Percentiles rank a stretch among this genome's conserved stretches.
Evolutionary conservation across 345 rosid species (phyloP).

Genomic region (Populus alba): DNA sequence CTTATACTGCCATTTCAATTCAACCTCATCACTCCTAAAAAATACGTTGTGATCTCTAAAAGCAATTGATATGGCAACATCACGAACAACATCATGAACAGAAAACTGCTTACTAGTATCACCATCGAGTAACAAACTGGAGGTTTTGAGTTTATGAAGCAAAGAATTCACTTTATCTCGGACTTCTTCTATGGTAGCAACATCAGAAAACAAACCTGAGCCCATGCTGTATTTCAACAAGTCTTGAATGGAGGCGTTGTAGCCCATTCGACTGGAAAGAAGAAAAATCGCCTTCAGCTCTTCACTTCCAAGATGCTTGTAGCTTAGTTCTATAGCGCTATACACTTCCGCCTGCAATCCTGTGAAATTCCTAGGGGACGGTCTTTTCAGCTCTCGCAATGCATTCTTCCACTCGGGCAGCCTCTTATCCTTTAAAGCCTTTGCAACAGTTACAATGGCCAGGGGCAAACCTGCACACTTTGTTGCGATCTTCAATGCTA

Average conservation of each 20-base stretch:
- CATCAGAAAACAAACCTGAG: constrained; percentile 14
- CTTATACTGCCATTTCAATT: background rate
- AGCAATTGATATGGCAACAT: constrained; percentile 22
- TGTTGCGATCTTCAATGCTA: background rate
- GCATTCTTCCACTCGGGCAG: constrained; percentile 14
- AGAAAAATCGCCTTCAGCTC: constrained; percentile 5
- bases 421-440: background rate
- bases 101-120: background rate
- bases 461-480: constrained; percentile 27
- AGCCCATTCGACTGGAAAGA: constrained; percentile 16
- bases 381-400: background rate
- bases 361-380: background rate
- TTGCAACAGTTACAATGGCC: constrained; percentile 6
- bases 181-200: background rate
- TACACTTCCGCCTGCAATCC: background rate
- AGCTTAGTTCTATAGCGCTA: constrained; percentile 6
- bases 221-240: constrained; percentile 30
- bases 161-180: constrained; percentile 7
- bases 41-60: constrained; percentile 5
- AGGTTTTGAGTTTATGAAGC: constrained; percentile 24
- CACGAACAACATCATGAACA: constrained; percentile 33
- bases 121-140: constrained; percentile 21
- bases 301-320: background rate
- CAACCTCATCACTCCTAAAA: background rate
- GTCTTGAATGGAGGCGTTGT: background rate